These are phyloP conservation scores for Claviceps cyperi DNA, from an alignment of 2,329 filamentous ascomycete genomes.

Conservation along the genomic window DNA sequence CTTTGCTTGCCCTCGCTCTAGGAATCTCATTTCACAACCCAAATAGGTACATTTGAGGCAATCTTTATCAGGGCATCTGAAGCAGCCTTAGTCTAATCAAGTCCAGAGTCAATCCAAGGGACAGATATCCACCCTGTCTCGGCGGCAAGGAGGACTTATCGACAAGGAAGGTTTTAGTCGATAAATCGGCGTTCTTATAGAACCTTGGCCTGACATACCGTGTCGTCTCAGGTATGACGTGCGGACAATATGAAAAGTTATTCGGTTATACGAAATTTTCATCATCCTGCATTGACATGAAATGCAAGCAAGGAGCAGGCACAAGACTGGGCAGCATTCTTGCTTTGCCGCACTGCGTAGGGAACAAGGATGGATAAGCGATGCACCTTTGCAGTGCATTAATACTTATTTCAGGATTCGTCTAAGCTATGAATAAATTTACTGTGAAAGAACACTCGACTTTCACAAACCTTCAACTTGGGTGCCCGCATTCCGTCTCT, in stretches of 20 bases:
- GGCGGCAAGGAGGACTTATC: no score
- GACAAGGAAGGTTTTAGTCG: no score
- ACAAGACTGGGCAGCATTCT: not conserved
- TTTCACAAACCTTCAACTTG: no score
- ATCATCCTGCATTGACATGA: no score
- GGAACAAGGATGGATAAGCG: not conserved
- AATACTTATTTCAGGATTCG: no score
- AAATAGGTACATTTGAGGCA: conserved; percentile 20
- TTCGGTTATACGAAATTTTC: not conserved
- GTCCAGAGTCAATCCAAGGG: not conserved
- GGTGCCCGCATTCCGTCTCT: no score
- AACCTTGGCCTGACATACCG: not conserved
- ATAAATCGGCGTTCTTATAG: not conserved
- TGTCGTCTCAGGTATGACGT: not conserved
- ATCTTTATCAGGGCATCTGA: not conserved
- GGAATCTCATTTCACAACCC: not conserved
- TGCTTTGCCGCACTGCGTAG: not conserved
- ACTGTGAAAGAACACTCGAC: no score
- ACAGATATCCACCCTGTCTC: not conserved
- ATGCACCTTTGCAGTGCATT: not conserved
- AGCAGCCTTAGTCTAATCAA: not conserved
- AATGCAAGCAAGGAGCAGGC: no score
- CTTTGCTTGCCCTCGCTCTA: not conserved
- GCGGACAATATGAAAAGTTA: not conserved
- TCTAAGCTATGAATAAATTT: not conserved